Conservation (phyloP, 805 yeast species). For the Hermanozyma aechmeae region DNA sequence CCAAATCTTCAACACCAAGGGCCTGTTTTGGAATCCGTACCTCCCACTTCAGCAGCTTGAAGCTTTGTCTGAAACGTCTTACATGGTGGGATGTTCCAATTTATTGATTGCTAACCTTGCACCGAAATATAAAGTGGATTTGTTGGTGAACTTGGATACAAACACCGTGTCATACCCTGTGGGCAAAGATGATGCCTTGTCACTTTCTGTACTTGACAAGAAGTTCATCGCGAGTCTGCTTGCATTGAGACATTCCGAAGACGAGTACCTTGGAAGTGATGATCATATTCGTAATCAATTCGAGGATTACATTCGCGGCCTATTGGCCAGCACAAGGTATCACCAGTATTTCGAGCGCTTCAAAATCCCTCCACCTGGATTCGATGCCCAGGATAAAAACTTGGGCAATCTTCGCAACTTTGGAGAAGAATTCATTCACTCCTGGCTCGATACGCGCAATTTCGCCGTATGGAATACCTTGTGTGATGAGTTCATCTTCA, state of each 20-base stretch:
- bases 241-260: conserved; percentile 26
- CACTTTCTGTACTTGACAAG: conserved; percentile 43
- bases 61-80: conserved; percentile 55
- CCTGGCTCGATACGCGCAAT: conserved; percentile 27
- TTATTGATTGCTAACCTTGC: conserved; percentile 61
- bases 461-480: conserved; percentile 30
- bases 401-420: conserved; percentile 24
- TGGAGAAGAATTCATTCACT: conserved; percentile 19
- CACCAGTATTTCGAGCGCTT: conserved; percentile 42
- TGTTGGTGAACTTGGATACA: conserved; percentile 65
- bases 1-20: conserved; percentile 68
- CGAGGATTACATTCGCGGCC: conserved; percentile 79
- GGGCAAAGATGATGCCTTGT: conserved; percentile 21
- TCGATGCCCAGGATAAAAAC: conserved; percentile 9
- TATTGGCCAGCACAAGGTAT: conserved; percentile 66
- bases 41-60: conserved; percentile 88
- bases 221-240: conserved; percentile 61
- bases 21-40: conserved; percentile 87
- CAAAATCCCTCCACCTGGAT: conserved; percentile 33
- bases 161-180: conserved; percentile 36
- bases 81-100: conserved; percentile 81
- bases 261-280: conserved; percentile 41
- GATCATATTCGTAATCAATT: conserved; percentile 82
- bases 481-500: conserved; percentile 36
- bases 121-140: conserved; percentile 51